phyloP scores from a whole-genome alignment of 2,329 filamentous ascomycete species.

The Diaporthe sp. region DNA sequence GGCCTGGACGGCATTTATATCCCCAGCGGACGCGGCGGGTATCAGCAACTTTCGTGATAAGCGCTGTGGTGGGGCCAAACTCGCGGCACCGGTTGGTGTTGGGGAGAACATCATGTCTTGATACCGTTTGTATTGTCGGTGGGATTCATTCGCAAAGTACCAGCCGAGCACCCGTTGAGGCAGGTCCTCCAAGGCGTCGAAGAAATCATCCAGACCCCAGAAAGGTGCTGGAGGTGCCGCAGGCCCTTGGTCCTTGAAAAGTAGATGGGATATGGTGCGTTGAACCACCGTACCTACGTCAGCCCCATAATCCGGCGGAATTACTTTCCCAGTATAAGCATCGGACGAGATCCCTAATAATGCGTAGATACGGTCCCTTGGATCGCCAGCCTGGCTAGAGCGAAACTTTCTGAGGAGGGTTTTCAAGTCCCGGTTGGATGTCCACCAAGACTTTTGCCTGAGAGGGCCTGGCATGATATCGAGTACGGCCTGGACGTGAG shows the following conservation, averaged over 20 bases:
- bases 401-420: constrained; percentile 2
- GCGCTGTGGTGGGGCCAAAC: background rate
- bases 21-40: background rate
- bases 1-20: background rate
- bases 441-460: constrained; percentile 6
- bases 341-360: constrained; percentile 10
- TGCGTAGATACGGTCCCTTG: constrained; percentile 14
- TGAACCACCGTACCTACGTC: constrained; percentile 11
- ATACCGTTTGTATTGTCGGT: background rate
- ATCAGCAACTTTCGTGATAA: background rate
- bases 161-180: constrained; percentile 15
- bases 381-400: constrained; percentile 13
- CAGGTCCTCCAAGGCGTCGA: constrained; percentile 13
- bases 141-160: constrained; percentile 7
- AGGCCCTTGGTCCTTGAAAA: background rate
- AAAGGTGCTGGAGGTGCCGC: background rate
- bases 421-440: background rate
- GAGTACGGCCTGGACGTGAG: background rate
- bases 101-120: background rate
- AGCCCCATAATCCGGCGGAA: constrained; percentile 4
- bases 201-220: constrained; percentile 9
- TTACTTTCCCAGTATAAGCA: background rate
- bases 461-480: constrained; percentile 21
- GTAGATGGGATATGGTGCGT: constrained; percentile 4
- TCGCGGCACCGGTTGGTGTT: background rate